Conservation (phyloP, 768 basidiomycete genomes). For the Russula virescens region DNA sequence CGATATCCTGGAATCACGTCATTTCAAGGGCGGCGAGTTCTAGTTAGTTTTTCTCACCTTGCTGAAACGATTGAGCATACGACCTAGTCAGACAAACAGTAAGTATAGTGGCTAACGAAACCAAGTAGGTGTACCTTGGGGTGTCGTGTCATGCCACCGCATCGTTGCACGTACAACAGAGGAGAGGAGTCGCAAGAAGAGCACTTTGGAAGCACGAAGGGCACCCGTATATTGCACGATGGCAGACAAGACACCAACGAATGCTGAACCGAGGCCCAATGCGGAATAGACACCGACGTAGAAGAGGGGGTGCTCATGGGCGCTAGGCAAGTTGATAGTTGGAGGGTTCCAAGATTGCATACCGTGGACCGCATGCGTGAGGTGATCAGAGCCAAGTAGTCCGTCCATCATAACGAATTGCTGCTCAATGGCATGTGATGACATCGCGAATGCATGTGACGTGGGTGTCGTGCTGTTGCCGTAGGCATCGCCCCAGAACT, state of each 20-base stretch:
- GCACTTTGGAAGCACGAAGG: constrained; percentile 33
- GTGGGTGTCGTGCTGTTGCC: constrained; percentile 21
- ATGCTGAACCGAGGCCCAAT: constrained; percentile 47
- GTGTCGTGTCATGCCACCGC: constrained; percentile 80
- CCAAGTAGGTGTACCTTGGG: constrained; percentile 47
- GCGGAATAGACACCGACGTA: constrained; percentile 63
- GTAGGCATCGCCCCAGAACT: constrained; percentile 62
- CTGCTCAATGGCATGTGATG: constrained; percentile 27
- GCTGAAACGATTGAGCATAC: constrained; percentile 83
- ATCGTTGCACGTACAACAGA: constrained; percentile 78
- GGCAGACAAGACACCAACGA: constrained; percentile 42
- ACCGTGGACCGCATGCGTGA: constrained; percentile 19
- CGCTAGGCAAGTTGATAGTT: constrained; percentile 38
- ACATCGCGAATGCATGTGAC: constrained; percentile 22
- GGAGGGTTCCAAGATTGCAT: constrained; percentile 4
- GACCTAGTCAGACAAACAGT: constrained; percentile 39
- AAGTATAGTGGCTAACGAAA: constrained; percentile 1
- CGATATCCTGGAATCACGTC: constrained; percentile 53
- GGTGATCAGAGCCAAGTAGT: constrained; percentile 26
- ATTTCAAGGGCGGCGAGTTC: background rate
- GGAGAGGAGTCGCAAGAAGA: constrained; percentile 50
- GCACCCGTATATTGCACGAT: constrained; percentile 59
- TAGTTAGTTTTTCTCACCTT: constrained; percentile 38
- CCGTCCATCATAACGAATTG: constrained; percentile 26
- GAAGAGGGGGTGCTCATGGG: constrained; percentile 58